Conservation (phyloP, 305 asterid species). For the Fraxinus xanthoxyloides region DNA sequence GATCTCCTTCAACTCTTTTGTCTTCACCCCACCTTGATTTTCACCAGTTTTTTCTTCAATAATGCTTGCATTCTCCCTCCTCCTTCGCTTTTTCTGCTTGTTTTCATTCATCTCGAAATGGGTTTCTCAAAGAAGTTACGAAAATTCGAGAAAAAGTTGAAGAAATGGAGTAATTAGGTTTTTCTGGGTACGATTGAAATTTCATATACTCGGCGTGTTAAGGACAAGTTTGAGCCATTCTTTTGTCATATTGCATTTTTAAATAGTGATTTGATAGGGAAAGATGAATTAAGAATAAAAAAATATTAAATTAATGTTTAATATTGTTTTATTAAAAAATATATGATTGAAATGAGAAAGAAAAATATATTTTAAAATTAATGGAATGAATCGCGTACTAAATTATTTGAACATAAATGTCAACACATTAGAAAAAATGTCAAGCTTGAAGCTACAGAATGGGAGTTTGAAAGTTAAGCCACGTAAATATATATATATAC, state of each 20-base stretch:
- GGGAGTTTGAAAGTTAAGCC: slow-evolving; percentile 19
- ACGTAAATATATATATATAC: slow-evolving; percentile 1
- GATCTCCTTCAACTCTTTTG: slow-evolving; percentile 72
- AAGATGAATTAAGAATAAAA: no score
- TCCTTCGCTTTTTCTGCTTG: slow-evolving; percentile 39
- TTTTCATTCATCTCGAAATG: slow-evolving; percentile 45
- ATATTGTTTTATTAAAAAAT: no score
- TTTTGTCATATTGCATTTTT: no score
- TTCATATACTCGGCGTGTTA: no score
- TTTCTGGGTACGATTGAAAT: neutral
- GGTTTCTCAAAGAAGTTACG: neutral
- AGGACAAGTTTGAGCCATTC: no score
- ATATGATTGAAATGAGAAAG: no score
- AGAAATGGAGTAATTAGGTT: slow-evolving; percentile 4
- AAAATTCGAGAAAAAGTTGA: neutral
- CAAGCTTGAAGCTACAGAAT: slow-evolving; percentile 37
- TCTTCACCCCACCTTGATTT: slow-evolving; percentile 49
- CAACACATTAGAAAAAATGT: slow-evolving; percentile 41
- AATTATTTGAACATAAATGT: slow-evolving; percentile 38
- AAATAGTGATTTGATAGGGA: no score
- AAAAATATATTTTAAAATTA: no score
- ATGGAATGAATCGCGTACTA: no score
- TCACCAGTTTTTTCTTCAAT: slow-evolving; percentile 26
- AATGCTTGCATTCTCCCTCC: slow-evolving; percentile 6
- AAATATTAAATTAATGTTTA: no score